Evolutionary conservation across 1,284 basidiomycete species (phyloP).

Genomic region (Flammula alnicola): DNA sequence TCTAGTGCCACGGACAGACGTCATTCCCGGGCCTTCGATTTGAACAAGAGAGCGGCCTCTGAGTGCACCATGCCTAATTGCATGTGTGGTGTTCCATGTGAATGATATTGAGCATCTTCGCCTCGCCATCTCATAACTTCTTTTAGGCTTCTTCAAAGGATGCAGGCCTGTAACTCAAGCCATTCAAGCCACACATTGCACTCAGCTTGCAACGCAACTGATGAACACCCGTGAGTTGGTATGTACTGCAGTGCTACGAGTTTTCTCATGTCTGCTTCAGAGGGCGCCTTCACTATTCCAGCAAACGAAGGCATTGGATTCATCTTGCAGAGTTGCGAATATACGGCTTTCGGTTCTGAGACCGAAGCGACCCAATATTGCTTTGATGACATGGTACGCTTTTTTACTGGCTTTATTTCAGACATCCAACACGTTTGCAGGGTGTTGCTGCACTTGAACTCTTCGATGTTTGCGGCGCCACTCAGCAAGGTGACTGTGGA

Average conservation of each 20-base stretch:
- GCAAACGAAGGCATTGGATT: constrained; percentile 13
- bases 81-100: constrained; percentile 16
- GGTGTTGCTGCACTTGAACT: constrained; percentile 10
- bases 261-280: not conserved
- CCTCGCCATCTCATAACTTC: not conserved
- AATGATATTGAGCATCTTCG: not conserved
- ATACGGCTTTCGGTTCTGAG: constrained; percentile 6
- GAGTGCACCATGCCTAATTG: constrained; percentile 13
- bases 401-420: not conserved
- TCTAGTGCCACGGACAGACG: not conserved
- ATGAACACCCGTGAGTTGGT: constrained; percentile 11
- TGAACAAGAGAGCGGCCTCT: constrained; percentile 7
- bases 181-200: constrained; percentile 7
- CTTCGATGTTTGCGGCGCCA: constrained; percentile 10
- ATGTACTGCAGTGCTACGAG: not conserved
- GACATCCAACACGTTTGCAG: not conserved
- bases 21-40: not conserved
- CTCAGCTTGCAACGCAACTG: constrained; percentile 5
- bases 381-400: constrained; percentile 13
- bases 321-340: constrained; percentile 17
- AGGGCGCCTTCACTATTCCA: constrained; percentile 13
- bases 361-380: constrained; percentile 9
- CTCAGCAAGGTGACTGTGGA: constrained; percentile 13
- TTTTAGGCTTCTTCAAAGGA: constrained; percentile 8
- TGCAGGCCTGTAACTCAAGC: constrained; percentile 6